Base-by-base conservation (phyloP, 345 rosid genomes). In the Chamaenerion angustifolium region DNA sequence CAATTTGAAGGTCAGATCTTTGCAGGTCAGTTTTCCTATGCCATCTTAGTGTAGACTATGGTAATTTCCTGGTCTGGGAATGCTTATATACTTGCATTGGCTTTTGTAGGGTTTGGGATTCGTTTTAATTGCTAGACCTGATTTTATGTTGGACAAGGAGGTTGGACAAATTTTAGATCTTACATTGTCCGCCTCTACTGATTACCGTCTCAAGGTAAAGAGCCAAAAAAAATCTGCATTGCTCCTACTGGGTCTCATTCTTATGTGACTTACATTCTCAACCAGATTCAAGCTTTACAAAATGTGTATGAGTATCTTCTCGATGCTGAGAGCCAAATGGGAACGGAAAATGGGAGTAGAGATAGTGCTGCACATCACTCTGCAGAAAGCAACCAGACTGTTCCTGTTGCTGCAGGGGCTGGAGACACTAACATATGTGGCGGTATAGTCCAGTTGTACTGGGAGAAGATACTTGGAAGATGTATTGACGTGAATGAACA, bases 391-490 rank as follows among this genome's bases (percentile, higher is more conserved):
- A 81, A 77, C 54, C 43, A 71, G 37, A 68, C 75, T 49, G 95
- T 92, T 48, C 95, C 96, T 43, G 99, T 88, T 68, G 99, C 99
- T 50, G 99, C 99, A 12, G 99, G 99, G 72, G 99, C 99, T 23
- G 96, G 96, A 40, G 99, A 93, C 67, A 79, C 95, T 43, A 93
- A 93, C 76, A 82, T 88, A 45, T 93, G 99, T 61, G 99, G 99
- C n/a, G 96, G 99, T 64, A 84, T 88, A 59, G 79, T 92, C 56
- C 98, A 92, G 73, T 76, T 92, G 62, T 92, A 80, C 56, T 92
- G 96, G 95, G 88, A 88, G 64, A 85, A 67, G 48, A 80, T 92
- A 67, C 64, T 92, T 65, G 86, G 76, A 25, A 84, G 86, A 69
- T 87, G 96, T 69, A 65, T 92, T 68, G 96, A 92, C 72, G 59